phyloP scores from a whole-genome alignment of 306 rosid species.

The Quercus variabilis region DNA sequence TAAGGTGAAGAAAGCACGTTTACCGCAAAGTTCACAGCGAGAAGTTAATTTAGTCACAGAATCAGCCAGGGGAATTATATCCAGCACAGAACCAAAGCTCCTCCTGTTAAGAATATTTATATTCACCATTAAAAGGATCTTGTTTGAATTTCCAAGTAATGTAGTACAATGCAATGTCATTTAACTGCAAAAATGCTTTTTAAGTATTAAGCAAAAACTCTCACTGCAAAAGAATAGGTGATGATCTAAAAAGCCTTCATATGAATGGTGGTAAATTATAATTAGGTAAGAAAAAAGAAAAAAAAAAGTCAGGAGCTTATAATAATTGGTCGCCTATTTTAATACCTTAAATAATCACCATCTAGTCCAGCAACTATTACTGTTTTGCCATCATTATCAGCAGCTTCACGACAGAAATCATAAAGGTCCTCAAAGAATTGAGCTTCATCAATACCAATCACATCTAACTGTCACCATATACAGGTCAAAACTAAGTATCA shows the following conservation, averaged over 20 bases:
- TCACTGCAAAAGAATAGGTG: not conserved
- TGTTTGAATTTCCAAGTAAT: not conserved
- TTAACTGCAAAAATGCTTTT: not conserved
- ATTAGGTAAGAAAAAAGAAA: not conserved
- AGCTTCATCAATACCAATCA: constrained; percentile 92
- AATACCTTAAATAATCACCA: constrained; percentile 83
- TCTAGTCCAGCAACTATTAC: constrained; percentile 82
- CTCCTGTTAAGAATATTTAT: constrained; percentile 48
- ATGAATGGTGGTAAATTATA: not conserved
- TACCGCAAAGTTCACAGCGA: constrained; percentile 80
- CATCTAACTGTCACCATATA: constrained; percentile 62
- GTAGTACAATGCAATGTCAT: not conserved
- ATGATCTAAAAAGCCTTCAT: not conserved
- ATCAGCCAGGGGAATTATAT: constrained; percentile 74
- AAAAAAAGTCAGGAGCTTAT: not conserved
- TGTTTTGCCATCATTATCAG: constrained; percentile 83
- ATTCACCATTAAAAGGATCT: constrained; percentile 13
- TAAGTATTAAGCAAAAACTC: not conserved
- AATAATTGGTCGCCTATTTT: not conserved
- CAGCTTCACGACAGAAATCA: constrained; percentile 84
- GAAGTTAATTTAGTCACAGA: constrained; percentile 81
- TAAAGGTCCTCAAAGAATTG: constrained; percentile 86
- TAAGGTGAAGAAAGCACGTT: constrained; percentile 73
- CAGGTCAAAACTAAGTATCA: not conserved
- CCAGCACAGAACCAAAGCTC: constrained; percentile 76